These are phyloP conservation scores for Phyllosticta paracitricarpa DNA, from an alignment of 2,329 filamentous ascomycete genomes.

Conservation along the genomic window DNA sequence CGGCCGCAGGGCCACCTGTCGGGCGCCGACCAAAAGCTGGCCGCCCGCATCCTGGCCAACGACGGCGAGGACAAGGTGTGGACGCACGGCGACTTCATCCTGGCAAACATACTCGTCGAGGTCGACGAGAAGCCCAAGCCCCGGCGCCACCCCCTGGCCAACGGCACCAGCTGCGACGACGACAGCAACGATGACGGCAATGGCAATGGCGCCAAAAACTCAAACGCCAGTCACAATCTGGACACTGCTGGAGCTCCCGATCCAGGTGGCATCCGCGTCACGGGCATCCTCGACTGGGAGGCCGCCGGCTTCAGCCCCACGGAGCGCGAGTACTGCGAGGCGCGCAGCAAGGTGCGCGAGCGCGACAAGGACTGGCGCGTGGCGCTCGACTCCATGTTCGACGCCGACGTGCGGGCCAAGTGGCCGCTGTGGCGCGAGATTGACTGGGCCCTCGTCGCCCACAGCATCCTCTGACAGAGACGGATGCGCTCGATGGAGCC, in stretches of 20 bases:
- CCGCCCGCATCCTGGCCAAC: constrained; percentile 4
- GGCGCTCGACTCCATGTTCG: constrained; percentile 1
- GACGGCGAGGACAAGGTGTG: constrained; percentile 10
- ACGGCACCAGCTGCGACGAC: neutral
- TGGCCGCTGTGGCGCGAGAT: constrained; percentile 8
- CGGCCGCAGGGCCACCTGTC: constrained; percentile 6
- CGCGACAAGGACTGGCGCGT: constrained; percentile 2
- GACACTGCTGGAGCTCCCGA: neutral
- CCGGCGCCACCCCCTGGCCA: neutral
- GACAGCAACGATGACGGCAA: neutral
- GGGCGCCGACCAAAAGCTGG: constrained; percentile 10
- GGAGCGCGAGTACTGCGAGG: constrained; percentile 16
- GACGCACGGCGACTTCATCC: constrained; percentile 13
- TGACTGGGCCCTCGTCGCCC: constrained; percentile 8
- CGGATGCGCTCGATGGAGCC: neutral
- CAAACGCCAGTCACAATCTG: neutral
- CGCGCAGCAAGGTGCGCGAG: constrained; percentile 7
- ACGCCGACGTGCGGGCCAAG: neutral
- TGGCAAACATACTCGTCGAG: constrained; percentile 14
- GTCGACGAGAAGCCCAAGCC: neutral
- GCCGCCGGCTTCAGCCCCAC: constrained; percentile 15
- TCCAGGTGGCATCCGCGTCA: constrained; percentile 2
- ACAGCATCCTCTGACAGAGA: neutral
- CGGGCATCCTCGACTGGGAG: constrained; percentile 15
- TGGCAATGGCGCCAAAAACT: neutral